A percentile compares a stretch with the other conserved stretches of the same genome.
These are phyloP conservation scores for Huntiella omanensis DNA, from an alignment of 2,329 filamentous ascomycete genomes.

Conservation along the genomic window DNA sequence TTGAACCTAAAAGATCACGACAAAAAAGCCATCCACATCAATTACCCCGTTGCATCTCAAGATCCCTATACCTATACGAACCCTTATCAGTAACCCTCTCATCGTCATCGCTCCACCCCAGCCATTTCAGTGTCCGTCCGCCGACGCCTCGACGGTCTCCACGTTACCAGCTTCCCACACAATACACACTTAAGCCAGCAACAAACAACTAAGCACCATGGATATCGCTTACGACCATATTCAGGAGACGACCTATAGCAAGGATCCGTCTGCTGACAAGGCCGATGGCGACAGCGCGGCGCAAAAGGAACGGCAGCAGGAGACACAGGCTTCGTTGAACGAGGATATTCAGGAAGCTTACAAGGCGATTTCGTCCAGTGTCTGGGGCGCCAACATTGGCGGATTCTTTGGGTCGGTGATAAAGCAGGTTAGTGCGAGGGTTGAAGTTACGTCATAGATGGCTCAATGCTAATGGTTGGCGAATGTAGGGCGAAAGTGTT, in stretches of 20 bases:
- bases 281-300: constrained; percentile 15
- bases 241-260: constrained; percentile 57
- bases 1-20: no score
- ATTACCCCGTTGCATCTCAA: no score
- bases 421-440: constrained; percentile 49
- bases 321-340: constrained; percentile 43
- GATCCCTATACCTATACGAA: no score
- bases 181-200: no score
- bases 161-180: no score
- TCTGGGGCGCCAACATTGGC: constrained; percentile 77
- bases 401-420: constrained; percentile 82
- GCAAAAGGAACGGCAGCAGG: constrained; percentile 19
- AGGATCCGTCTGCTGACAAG: constrained; percentile 26
- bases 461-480: background rate
- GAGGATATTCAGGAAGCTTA: constrained; percentile 88
- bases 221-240: constrained; percentile 97
- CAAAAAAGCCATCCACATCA: no score
- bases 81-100: no score
- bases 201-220: constrained; percentile 33
- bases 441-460: background rate
- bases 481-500: constrained; percentile 49
- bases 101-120: no score
- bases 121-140: no score
- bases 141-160: no score
- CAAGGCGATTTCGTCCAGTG: constrained; percentile 75